Evolutionary conservation across 208 protist genomes (phyloP), one percentile per base, ranked within the genome.

Genomic region (Endotrypanum monterogeii): DNA sequence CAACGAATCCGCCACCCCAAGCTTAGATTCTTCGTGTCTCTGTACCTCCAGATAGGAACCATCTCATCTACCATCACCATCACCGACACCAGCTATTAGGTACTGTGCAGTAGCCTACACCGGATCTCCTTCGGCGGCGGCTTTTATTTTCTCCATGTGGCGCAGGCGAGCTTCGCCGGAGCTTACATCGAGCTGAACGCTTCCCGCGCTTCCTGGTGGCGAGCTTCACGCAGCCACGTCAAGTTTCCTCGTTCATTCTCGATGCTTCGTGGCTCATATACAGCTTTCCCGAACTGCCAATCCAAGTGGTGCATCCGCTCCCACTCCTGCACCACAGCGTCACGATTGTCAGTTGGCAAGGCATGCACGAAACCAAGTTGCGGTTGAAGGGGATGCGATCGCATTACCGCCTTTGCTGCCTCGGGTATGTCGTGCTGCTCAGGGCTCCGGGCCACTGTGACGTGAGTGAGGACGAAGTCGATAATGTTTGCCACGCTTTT

Each of bases 231-330:
- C 55, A 96, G 67, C 92, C 94, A 98, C 35, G 90, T 94, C 61
- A 96, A 58, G 73, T 98, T 98, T 20, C 92, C 92, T 23, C 88
- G 84, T 37, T 79, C 87, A 6, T 93, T 84, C 74, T 98, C 92
- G 20, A 30, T n/a, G 14, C 63, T 75, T 14, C 91, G 89, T 30
- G 94, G 92, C 46, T 71, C 67, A 79, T 96, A 98, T 2, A 96
- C 89, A 37, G 94, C 94, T 52, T 95, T 95, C 57, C 94, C 94
- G 67, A 98, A 98, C 81, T 98, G 94, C 90, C 90, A 96, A 71
- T 98, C 90, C 0, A 96, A 75, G 82, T 96, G 91, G 67, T 95
- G 90, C 82, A 91, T 87, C 30, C 90, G 85, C 82, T 96, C 92
- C 94, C 94, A 98, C 79, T 95, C 92, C 62, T 83, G 88, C 79